Evolutionary conservation across 305 asterid species (phyloP), one percentile per base, ranked within the genome.

Genomic region (Solanum aculeatissimum): DNA sequence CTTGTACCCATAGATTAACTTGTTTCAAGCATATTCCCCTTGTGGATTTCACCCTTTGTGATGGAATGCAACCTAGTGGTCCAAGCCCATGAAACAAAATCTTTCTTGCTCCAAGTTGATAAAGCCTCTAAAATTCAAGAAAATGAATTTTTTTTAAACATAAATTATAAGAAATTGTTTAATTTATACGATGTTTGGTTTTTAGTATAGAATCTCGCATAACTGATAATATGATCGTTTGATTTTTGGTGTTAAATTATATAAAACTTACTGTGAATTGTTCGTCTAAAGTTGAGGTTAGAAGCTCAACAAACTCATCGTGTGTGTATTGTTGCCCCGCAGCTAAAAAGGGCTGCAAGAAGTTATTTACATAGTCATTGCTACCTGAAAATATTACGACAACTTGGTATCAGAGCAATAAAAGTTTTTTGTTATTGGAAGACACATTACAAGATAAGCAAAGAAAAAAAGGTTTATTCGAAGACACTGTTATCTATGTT

Each of bases 281-380:
- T 80, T 91, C 92, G 2, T 84, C 94, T 66, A 95, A 84, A 18
- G 95, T 93, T 62, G 97, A 89, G 77, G 86, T 85, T 14, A 95
- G 83, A 40, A 92, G 93, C 14, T 85, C 92, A 23, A 91, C 75
- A 75, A 93, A 95, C 77, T 92, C 97, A 2, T 92, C 94, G 19
- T 95, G 97, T 29, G 98, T 91, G 83, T 84, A 95, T 55, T 92
- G 95, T 81, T 89, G 91, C 9, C 93, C 92, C 27, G 89, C 94
- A 58, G 89, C 88, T 86, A 92, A 80, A 60, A 93, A 95, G 14
- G 98, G 97, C 85, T 93, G 97, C 43, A 93, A 93, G 80, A 85
- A 93, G 71, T 93, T 95, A 94, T 92, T 95, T 4, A 95, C 97
- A 81, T 93, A 95, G 83, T 95, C 97, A 62, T 95, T 95, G 95